Base-by-base conservation (phyloP, 2,329 filamentous ascomycete species). In the Aspergillus ustus region DNA sequence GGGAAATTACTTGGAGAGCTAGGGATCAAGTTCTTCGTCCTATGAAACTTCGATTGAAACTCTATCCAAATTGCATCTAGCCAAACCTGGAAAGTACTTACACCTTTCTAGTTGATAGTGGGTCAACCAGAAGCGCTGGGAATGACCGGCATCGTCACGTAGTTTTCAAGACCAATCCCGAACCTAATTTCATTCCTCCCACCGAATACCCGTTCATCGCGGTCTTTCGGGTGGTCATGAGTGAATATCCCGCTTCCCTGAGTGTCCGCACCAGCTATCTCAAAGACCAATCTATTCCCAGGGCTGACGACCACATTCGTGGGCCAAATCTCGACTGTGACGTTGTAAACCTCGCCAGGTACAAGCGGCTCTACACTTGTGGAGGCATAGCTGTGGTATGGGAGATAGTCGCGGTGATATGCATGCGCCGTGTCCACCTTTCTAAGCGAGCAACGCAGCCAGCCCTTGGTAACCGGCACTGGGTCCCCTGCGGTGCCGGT, bases 401-500 rank as follows among this genome's bases (percentile, higher is more conserved):
- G 83, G 3, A 84, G 71, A 61, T 75, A 84, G 0, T 75, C 66
- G 17, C 78, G 71, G 65, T 85, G 77, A 34, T 78, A 76, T 3
- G 74, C 75, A 61, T 84, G 78, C 4, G 77, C 60, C 0, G 72
- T 65, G 57, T 84, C 80, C 5, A 78, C 75, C 66, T 83, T 83
- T 58, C 83, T 81, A 58, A 84, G 72, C 37, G 78, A 82, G 17
- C 81, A 79, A 15, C 83, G 81, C 29, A 84, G 76, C 83, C 83
- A 86, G 51, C 84, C 84, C 70, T 86, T 85, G 52, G 78, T 77
- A 7, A 85, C 71, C 0, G 84, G 83, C 0, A 85, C 79, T 0
- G 83, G 81, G 63, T 86, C 84, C 29, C 84, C 83, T 0, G 81
- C 82, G 17, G 84, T 85, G 46, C 83, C 83, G 6, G 84, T 86